These are phyloP conservation scores for Lasiosphaeria hispida DNA, from an alignment of 495 filamentous ascomycete species.

Conservation along the genomic window DNA sequence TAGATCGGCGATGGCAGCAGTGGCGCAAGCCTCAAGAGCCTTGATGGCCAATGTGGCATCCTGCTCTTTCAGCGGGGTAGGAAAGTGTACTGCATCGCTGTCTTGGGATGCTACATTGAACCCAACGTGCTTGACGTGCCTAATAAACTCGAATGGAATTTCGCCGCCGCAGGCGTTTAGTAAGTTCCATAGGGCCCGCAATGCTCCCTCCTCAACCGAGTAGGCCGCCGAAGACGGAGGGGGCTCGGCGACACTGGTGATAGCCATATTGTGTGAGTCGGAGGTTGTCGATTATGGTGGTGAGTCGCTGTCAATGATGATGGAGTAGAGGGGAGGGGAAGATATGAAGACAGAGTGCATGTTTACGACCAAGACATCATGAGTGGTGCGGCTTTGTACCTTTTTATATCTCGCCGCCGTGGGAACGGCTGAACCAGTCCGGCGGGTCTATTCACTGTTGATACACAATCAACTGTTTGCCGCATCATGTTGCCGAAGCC, in stretches of 20 bases:
- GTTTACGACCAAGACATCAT: too few relatives aligned
- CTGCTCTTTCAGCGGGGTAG: slow-evolving; percentile 69
- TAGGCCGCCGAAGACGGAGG: slow-evolving; percentile 8
- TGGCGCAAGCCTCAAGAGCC: slow-evolving; percentile 66
- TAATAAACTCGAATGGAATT: slow-evolving; percentile 33
- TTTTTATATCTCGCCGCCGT: too few relatives aligned
- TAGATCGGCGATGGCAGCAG: slow-evolving; percentile 61
- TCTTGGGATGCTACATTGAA: slow-evolving; percentile 31
- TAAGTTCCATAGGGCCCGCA: slow-evolving; percentile 28
- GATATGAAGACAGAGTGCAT: too few relatives aligned
- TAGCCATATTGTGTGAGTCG: slow-evolving; percentile 10
- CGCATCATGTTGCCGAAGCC: too few relatives aligned
- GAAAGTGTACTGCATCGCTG: slow-evolving; percentile 45
- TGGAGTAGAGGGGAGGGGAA: not conserved
- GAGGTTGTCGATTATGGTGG: not conserved
- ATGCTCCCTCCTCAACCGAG: slow-evolving; percentile 29
- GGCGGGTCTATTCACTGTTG: too few relatives aligned
- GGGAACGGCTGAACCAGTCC: too few relatives aligned
- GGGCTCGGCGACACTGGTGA: not conserved
- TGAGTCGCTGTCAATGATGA: not conserved
- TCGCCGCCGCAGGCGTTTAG: slow-evolving; percentile 20
- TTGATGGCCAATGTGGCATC: slow-evolving; percentile 67
- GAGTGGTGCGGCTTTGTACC: too few relatives aligned
- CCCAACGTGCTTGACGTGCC: slow-evolving; percentile 24
- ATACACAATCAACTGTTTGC: too few relatives aligned